Base-by-base conservation (phyloP, 257 asterid genomes). In the Gentiana straminea region DNA sequence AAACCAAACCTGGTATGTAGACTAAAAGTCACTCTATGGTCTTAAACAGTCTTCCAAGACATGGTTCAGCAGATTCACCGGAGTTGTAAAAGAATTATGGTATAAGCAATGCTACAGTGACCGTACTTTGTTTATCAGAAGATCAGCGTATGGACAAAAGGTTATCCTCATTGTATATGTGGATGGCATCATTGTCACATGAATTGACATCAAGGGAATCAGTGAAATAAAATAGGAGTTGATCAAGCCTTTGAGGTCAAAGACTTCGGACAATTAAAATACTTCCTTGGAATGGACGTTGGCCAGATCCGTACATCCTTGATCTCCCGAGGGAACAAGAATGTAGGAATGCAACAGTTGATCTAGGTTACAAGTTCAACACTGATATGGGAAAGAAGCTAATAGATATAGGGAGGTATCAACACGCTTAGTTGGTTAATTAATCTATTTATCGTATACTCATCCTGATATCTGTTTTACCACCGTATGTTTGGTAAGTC, bases 11-110 rank as follows among this genome's bases (percentile, higher is more conserved):
- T 7, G 8, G 54, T 47, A 12, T 59, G 47, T 13, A 46, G 33
- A 35, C 54, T 59, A 46, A n/a, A 59, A 11, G 12, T 59, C 64
- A 8, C 13, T 59, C 3, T 59, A 59, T 47, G 64, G 55, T 7
- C 50, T 49, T 8, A 46, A 59, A 34, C 55, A 59, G n/a, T 34
- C 56, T 9, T 55, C 43, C 4, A 37, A 34, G 12, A 15, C 45
- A 11, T 48, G 47, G 64, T 61, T 50, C 51, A 57, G 12, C 2
- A 61, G 47, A 24, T 61, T 61, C 5, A 55, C 38, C 2, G 35
- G 8, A 13, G 11, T 38, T 4, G 13, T 50, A n/a, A 1, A 2
- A 6, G 9, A 35, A 11, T 33, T 6, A 15, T n/a, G 59, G 8
- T 54, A 33, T 12, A 35, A 33, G 12, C 44, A 54, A 35, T 5